phyloP scores from a whole-genome alignment of 2,329 filamentous ascomycete genomes.

The Ophiosphaerella narmari region DNA sequence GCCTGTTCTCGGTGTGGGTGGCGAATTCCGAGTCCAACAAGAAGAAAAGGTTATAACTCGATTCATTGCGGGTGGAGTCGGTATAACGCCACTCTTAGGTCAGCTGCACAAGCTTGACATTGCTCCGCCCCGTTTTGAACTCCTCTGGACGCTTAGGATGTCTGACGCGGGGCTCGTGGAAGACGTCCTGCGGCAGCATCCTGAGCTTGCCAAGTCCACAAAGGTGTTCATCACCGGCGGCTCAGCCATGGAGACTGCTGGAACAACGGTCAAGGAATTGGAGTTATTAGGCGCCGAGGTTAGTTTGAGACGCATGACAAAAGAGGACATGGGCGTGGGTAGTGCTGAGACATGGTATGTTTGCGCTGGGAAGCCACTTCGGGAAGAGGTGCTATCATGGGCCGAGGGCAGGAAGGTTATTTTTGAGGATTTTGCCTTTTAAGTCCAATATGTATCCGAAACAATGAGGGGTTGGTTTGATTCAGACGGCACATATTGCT shows the following conservation, averaged over 20 bases:
- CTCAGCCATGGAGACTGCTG: slow-evolving; percentile 13
- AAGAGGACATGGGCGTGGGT: slow-evolving; percentile 48
- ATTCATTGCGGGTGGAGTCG: slow-evolving; percentile 80
- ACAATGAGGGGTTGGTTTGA: background rate
- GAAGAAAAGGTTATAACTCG: slow-evolving; percentile 46
- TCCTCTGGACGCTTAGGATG: slow-evolving; percentile 71
- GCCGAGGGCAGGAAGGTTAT: slow-evolving; percentile 50
- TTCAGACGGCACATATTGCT: too few relatives aligned
- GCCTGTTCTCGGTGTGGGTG: slow-evolving; percentile 74
- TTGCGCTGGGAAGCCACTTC: slow-evolving; percentile 59
- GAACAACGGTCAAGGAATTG: slow-evolving; percentile 29
- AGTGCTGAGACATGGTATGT: slow-evolving; percentile 60
- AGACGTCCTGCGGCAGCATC: slow-evolving; percentile 61
- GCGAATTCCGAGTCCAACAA: slow-evolving; percentile 58
- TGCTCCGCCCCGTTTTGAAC: slow-evolving; percentile 46
- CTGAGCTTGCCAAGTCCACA: slow-evolving; percentile 58
- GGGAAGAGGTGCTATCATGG: slow-evolving; percentile 56
- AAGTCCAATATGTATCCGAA: background rate
- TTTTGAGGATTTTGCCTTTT: slow-evolving; percentile 57
- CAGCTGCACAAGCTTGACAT: slow-evolving; percentile 55
- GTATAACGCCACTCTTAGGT: slow-evolving; percentile 79
- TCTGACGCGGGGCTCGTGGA: slow-evolving; percentile 67
- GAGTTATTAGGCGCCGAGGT: slow-evolving; percentile 46
- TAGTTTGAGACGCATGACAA: slow-evolving; percentile 52
- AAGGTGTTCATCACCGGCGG: slow-evolving; percentile 68